Base-by-base conservation (phyloP, 495 filamentous ascomycete species). In the Xylaria sp. region DNA sequence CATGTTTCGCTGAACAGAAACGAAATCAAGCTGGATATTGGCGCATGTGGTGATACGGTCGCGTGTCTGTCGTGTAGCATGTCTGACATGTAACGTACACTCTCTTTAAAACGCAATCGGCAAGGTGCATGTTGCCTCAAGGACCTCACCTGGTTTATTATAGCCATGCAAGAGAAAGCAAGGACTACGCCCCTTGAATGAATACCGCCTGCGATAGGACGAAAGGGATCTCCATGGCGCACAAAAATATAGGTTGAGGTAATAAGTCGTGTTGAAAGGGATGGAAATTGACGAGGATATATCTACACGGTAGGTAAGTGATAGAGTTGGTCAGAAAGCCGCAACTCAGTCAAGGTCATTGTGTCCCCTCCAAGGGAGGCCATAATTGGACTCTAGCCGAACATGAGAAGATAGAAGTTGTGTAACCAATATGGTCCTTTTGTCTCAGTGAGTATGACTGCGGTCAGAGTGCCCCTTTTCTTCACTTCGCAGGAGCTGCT, bases 381-480 rank as follows among this genome's bases (percentile, higher is more conserved):
- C 33, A 33, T 59, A 37, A 59, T 35, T 1, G 6, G 17, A 35
- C 17, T 35, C 5, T 9, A 59, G 17, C 52, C 52, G 9, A 55
- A 31, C 11, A 31, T 15, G 52, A 21, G 17, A 59, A 59, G n/a
- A 59, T 37, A 33, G 33, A 21, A 37, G 33, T 21, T 1, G 31
- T 59, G 57, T 59, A n/a, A 37, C 57, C 57, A 21, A 58, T 35
- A 58, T 37, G n/a, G 29, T 17, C 29, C 1, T 58, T 35, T 37
- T 59, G 31, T 59, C 57, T 59, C 33, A 12, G 31, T 37, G 12
- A 55, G 52, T 31, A 17, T 59, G 33, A 37, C 37, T 59, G 19
- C 31, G n/a, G 29, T 59, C 57, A 35, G 57, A 0, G 24, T 37
- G 17, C 57, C 57, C 57, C 33, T 59, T 59, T 59, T 58, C 53